Conservation (phyloP, 2,329 filamentous ascomycete genomes). For the Cercospora janseana region DNA sequence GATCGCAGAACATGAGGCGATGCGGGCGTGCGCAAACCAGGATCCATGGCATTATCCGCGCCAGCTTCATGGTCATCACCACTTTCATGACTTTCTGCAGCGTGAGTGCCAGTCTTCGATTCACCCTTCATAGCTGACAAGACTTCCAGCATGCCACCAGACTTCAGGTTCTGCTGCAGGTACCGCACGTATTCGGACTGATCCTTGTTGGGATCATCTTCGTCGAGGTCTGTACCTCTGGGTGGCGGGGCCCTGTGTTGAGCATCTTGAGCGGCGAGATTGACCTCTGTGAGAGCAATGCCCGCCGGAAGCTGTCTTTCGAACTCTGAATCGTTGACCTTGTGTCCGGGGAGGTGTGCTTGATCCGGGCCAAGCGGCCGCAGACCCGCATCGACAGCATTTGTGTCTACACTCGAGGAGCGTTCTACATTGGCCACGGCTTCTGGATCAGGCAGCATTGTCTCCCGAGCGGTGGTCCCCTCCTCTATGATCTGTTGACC, state of each 20-base stretch:
- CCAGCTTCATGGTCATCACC: no score
- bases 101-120: neutral
- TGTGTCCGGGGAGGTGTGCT: no score
- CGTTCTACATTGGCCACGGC: no score
- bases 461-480: neutral
- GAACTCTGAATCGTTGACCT: neutral
- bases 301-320: neutral
- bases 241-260: conserved; percentile 21
- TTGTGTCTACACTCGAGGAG: no score
- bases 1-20: no score
- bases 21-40: no score
- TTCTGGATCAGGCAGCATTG: neutral
- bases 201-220: conserved; percentile 35
- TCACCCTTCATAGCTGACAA: neutral
- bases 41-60: no score
- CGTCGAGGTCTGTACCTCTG: conserved; percentile 32
- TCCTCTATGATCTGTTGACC: conserved; percentile 26
- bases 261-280: conserved; percentile 37
- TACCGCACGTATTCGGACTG: conserved; percentile 30
- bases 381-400: no score
- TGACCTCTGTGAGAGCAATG: conserved; percentile 34
- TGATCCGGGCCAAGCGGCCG: no score
- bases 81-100: no score
- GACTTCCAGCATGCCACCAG: neutral
- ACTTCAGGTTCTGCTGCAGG: conserved; percentile 20